A percentile compares a stretch with the other conserved stretches of the same genome.
phyloP scores from a whole-genome alignment of 2,329 filamentous ascomycete genomes.

The Bipolaris oryzae region DNA sequence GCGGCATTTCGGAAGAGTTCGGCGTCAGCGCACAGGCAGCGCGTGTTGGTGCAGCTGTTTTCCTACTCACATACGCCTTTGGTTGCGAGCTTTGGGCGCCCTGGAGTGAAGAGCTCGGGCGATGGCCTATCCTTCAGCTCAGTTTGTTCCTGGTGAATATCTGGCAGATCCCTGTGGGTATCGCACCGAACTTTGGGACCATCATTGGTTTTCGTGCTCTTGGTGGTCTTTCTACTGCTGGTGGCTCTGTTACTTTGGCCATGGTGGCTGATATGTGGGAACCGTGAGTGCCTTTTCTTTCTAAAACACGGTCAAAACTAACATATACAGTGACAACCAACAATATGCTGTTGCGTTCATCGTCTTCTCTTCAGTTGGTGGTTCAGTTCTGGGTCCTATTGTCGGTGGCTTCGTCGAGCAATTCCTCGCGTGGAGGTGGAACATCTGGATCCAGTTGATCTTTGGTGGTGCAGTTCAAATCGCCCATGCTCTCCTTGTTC shows the following conservation, averaged over 20 bases:
- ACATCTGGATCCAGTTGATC: slow-evolving; percentile 85
- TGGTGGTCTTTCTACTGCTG: slow-evolving; percentile 59
- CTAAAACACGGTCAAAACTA: neutral
- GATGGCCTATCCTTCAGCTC: slow-evolving; percentile 75
- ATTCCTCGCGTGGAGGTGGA: slow-evolving; percentile 75
- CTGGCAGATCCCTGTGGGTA: slow-evolving; percentile 68
- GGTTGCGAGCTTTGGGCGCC: slow-evolving; percentile 89
- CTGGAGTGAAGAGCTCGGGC: slow-evolving; percentile 82
- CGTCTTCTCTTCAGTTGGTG: slow-evolving; percentile 79
- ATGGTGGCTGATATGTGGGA: slow-evolving; percentile 67
- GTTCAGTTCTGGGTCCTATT: slow-evolving; percentile 76
- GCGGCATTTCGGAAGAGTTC: slow-evolving; percentile 66
- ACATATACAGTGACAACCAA: slow-evolving; percentile 51
- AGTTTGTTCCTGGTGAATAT: slow-evolving; percentile 78
- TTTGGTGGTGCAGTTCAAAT: slow-evolving; percentile 74
- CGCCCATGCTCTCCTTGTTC: slow-evolving; percentile 71
- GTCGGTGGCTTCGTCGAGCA: slow-evolving; percentile 77
- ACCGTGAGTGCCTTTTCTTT: slow-evolving; percentile 35
- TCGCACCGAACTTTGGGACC: slow-evolving; percentile 74
- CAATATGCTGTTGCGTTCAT: slow-evolving; percentile 72
- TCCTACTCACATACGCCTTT: slow-evolving; percentile 80
- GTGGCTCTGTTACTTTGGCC: slow-evolving; percentile 68
- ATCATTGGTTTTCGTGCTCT: slow-evolving; percentile 66
- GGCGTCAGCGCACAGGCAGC: slow-evolving; percentile 70
- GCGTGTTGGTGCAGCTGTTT: slow-evolving; percentile 76